Percentiles rank a stretch among this genome's conserved stretches.
Evolutionary conservation across 2,329 filamentous ascomycete species (phyloP).

Genomic region (Endocalyx cinctus): DNA sequence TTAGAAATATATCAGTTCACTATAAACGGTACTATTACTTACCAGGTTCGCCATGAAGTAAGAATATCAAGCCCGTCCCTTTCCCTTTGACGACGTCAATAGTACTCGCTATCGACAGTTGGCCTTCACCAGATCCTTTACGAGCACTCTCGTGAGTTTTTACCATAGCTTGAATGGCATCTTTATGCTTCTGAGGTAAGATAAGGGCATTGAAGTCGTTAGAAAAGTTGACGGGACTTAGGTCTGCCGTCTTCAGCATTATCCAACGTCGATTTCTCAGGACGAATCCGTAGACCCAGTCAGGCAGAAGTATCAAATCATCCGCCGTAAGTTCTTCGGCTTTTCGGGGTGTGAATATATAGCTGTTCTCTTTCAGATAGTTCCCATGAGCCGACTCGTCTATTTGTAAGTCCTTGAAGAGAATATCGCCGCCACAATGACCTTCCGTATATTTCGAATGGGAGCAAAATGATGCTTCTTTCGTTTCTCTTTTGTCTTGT

Average conservation of each 20-base stretch:
- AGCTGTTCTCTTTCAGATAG: not conserved
- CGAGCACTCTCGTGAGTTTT: slow-evolving; percentile 6
- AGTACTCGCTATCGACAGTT: slow-evolving; percentile 1
- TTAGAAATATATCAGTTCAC: not conserved
- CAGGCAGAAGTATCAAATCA: slow-evolving; percentile 4
- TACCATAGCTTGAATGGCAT: slow-evolving; percentile 7
- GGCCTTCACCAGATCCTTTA: not conserved
- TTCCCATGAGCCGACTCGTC: not conserved
- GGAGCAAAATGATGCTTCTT: not conserved
- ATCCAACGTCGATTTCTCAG: slow-evolving; percentile 2
- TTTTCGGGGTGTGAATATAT: not conserved
- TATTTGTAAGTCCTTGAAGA: not conserved
- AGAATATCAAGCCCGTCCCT: slow-evolving; percentile 7
- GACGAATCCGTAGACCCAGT: slow-evolving; percentile 5
- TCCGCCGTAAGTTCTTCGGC: not conserved
- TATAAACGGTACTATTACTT: not conserved
- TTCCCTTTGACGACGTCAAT: slow-evolving; percentile 10
- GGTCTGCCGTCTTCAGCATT: not conserved
- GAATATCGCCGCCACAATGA: not conserved
- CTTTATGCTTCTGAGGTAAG: slow-evolving; percentile 7
- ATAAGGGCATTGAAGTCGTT: slow-evolving; percentile 7
- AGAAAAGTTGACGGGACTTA: slow-evolving; percentile 4
- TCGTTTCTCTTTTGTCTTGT: not conserved
- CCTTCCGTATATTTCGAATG: not conserved
- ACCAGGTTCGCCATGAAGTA: slow-evolving; percentile 11